Base-by-base conservation (phyloP, 1,284 basidiomycete species). In the Coriolopsis trogii region DNA sequence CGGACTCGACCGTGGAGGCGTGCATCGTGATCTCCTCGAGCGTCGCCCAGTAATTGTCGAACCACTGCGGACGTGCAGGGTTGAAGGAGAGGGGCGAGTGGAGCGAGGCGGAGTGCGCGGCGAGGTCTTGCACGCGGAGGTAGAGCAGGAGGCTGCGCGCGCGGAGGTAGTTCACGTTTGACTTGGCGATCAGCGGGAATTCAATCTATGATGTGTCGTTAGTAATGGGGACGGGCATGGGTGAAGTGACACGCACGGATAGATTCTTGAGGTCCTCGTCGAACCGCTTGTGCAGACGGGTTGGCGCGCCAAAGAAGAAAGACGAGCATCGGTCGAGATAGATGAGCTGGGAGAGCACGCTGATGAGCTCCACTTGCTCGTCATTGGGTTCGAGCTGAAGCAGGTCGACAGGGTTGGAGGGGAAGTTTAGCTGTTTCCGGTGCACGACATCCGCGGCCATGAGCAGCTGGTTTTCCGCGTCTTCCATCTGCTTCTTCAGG, bases 1-100 rank as follows among this genome's bases (percentile, higher is more conserved):
- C 49, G 8, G 55, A 46, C 16, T 51, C 60, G 24, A 66, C 36
- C 21, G 43, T 51, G 15, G 61, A 30, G 42, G 51, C 52, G 46
- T 65, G 63, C 36, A 56, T 51, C 10, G 61, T 48, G 21, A 63
- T 45, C 34, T 65, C 62, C 40, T 63, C 61, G 12, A 67, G 53
- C 16, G 60, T 55, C 20, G 60, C 51, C 63, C 64, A 67, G 55
- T 66, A 67, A n/a, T 52, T 31, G 16, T 57, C 53, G 46, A 64
- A 64, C 62, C 63, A 65, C 39, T 54, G 53, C 8, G 49, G 31
- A 15, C 58, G 61, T n/a, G 46, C 50, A 12, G 48, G 43, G 10
- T 53, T 23, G 41, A 55, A 54, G 50, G 49, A 18, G 47, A 20
- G 26, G 47, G 15, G 7, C 18, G 41, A n/a, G 37, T 55, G 25